These are phyloP conservation scores for Brettanomyces sp. DNA, from an alignment of 805 yeast species.

Conservation along the genomic window DNA sequence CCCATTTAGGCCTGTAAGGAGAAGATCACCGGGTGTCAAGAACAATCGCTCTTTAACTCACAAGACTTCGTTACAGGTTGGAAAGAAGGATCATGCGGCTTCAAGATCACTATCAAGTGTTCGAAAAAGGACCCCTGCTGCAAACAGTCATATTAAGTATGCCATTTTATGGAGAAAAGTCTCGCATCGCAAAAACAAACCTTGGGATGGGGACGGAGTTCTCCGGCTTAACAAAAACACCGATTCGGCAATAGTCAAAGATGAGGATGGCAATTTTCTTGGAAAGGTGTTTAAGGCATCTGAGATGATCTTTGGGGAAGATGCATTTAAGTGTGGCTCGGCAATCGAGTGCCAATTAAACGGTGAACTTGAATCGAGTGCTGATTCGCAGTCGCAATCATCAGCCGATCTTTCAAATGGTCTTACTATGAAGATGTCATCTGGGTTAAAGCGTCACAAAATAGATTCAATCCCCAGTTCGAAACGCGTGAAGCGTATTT, in stretches of 20 bases:
- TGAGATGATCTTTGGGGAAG: constrained; percentile 13
- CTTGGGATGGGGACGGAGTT: constrained; percentile 92
- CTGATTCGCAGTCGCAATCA: no score
- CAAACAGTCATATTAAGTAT: constrained; percentile 6
- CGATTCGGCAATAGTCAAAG: constrained; percentile 15
- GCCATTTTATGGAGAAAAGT: constrained; percentile 61
- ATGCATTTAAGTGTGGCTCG: constrained; percentile 39
- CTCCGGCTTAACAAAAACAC: constrained; percentile 24
- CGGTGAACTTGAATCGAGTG: constrained; percentile 20
- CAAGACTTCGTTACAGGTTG: no score
- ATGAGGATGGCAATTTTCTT: constrained; percentile 21
- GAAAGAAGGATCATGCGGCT: no score
- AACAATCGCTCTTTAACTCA: no score
- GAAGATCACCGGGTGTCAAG: constrained; percentile 5
- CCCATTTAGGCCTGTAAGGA: constrained; percentile 46
- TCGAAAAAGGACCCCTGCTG: no score
- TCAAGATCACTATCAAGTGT: no score
- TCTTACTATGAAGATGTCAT: not conserved
- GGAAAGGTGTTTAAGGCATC: constrained; percentile 14
- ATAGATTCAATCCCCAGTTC: no score
- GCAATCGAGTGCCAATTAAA: constrained; percentile 56
- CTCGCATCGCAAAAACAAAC: constrained; percentile 70
- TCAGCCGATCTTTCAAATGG: not conserved
- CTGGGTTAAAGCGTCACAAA: not conserved
- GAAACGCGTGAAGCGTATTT: no score